Percentiles rank a stretch among this genome's conserved stretches.
These are phyloP conservation scores for Pleurozium schreberi DNA, from an alignment of 225 moss, liverwort and hornwort genomes.

Conservation along the genomic window DNA sequence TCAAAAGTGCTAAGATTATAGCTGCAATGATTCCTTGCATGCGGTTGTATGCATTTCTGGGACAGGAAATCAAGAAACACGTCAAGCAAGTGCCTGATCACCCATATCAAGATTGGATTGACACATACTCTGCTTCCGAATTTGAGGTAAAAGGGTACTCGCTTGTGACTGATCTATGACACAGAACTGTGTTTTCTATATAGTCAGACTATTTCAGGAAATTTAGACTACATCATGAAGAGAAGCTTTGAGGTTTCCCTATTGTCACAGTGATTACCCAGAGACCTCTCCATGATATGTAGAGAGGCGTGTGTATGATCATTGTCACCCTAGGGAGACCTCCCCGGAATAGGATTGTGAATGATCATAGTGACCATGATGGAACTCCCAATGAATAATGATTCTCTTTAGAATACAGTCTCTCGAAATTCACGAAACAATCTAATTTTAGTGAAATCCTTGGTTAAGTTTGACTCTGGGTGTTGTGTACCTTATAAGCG, in stretches of 20 bases:
- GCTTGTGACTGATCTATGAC: neutral
- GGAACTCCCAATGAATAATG: neutral
- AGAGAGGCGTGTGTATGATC: neutral
- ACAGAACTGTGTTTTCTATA: neutral
- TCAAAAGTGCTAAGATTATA: slow-evolving; percentile 52
- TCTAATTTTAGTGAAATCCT: neutral
- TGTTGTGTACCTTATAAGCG: neutral
- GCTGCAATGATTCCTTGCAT: slow-evolving; percentile 89
- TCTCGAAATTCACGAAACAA: neutral
- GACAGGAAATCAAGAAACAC: slow-evolving; percentile 41
- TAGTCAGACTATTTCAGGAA: neutral
- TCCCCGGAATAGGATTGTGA: neutral
- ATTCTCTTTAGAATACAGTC: neutral
- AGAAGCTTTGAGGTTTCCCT: neutral
- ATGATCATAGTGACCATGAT: neutral
- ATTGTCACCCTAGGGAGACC: neutral
- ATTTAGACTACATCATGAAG: neutral
- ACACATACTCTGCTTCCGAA: slow-evolving; percentile 66
- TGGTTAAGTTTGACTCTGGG: neutral
- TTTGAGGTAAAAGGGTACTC: slow-evolving; percentile 33
- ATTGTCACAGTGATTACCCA: neutral
- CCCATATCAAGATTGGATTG: slow-evolving; percentile 65
- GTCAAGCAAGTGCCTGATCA: slow-evolving; percentile 18
- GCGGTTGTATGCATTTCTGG: slow-evolving; percentile 85
- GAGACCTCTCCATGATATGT: neutral